Evolutionary conservation across 2,329 filamentous ascomycete genomes (phyloP), one percentile per base, ranked within the genome.

Genomic region (Ceratocystis diversiconidia): DNA sequence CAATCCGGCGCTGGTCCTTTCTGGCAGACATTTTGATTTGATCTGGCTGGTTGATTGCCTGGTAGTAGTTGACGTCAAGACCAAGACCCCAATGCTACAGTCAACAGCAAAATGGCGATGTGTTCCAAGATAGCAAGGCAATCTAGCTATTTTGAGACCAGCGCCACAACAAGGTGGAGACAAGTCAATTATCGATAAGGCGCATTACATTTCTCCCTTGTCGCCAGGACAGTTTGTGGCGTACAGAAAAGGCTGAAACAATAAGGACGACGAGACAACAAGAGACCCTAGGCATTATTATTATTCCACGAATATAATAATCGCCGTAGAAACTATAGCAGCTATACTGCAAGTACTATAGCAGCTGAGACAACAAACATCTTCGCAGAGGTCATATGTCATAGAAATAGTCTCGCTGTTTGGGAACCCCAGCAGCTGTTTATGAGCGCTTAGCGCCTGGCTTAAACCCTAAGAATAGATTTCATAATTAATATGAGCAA

Each of bases 1-100:
- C 88, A 68, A 80, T 76, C 72, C 88, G 81, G 68, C 87, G 84
- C 86, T 90, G 88, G 73, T 91, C 87, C 75, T 89, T 89, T 75
- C 84, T 87, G 65, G 82, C 79, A 63, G 86, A 78, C 86, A 90
- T 89, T 65, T 57, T 70, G 68, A 12, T 28, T 22, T 57, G 28
- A 32, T 62, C 22, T 60, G 15, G 10, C 50, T 52, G 41, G 61
- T 50, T 36, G 63, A 28, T 43, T 52, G 62, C 19, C 19, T 22
- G 30, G 25, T 57, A 30, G 46, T 62, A 28, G 17, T 46, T 46
- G 17, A 17, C 60, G 60, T 62, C 60, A 62, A 46, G 15, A 62
- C 60, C 5, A 32, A 44, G 32, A 46, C 17, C 2, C 15, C 8
- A 15, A 7, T 2, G 8, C 6, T 30, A 2, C 15, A 7, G 22